Conservation (phyloP, 2,329 filamentous ascomycete genomes). For the Aspergillus sp. region DNA sequence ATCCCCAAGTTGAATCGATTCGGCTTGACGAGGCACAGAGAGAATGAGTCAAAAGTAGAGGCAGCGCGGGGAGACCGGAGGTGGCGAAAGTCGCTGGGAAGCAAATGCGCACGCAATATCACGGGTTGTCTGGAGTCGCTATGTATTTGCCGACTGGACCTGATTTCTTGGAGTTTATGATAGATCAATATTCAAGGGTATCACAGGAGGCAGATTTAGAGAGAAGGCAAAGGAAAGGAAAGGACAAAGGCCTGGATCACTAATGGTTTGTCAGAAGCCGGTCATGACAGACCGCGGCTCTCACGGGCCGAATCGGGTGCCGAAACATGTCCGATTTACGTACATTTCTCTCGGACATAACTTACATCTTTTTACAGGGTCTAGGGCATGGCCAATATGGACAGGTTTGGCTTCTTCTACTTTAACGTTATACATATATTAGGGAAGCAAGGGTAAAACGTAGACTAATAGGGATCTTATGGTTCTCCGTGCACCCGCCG, state of each 20-base stretch:
- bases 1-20: not conserved
- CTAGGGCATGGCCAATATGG: too few species aligned
- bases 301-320: slow-evolving; percentile 3
- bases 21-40: not conserved
- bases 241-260: slow-evolving; percentile 8
- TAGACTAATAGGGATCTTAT: too few species aligned
- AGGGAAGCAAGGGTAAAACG: too few species aligned
- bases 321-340: not conserved
- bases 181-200: not conserved
- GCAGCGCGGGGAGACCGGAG: not conserved
- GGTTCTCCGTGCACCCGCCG: too few species aligned
- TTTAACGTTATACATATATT: too few species aligned
- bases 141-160: not conserved
- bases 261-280: slow-evolving; percentile 21
- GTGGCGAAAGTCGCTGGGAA: not conserved
- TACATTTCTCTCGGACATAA: not conserved
- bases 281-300: slow-evolving; percentile 7
- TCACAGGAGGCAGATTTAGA: not conserved
- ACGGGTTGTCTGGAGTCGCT: not conserved
- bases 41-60: not conserved
- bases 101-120: not conserved
- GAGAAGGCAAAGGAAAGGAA: slow-evolving; percentile 6
- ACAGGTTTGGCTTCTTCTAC: too few species aligned
- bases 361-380: too few species aligned
- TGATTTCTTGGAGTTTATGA: not conserved